Conservation (phyloP, 2,329 filamentous ascomycete species). For the Epichloe coenophiala region DNA sequence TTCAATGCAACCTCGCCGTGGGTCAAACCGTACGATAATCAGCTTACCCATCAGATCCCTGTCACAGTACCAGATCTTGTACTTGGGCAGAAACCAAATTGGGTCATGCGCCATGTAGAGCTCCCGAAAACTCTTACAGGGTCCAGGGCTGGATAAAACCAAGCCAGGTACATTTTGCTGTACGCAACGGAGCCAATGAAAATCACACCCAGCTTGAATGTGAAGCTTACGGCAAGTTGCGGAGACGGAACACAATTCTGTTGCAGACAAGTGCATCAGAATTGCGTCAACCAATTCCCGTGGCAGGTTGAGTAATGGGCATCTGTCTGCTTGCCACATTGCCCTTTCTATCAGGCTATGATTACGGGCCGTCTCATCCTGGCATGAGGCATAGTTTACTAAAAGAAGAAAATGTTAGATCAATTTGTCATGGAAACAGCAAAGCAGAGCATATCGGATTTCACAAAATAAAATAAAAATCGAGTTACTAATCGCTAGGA, state of each 20-base stretch:
- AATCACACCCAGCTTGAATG: constrained; percentile 48
- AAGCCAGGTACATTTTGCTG: constrained; percentile 51
- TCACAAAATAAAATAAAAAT: too few species aligned
- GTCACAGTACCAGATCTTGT: constrained; percentile 81
- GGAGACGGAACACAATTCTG: constrained; percentile 48
- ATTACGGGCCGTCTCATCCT: background rate
- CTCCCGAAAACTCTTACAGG: constrained; percentile 51
- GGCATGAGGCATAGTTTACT: background rate
- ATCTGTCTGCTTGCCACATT: constrained; percentile 3
- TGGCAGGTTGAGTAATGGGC: constrained; percentile 45
- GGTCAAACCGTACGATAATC: constrained; percentile 65
- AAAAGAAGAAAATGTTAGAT: background rate
- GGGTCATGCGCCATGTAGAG: constrained; percentile 65
- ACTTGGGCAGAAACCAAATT: constrained; percentile 69
- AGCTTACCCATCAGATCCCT: constrained; percentile 59
- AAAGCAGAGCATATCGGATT: background rate
- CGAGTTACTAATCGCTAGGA: too few species aligned
- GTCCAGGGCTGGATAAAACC: constrained; percentile 38
- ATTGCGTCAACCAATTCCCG: constrained; percentile 64
- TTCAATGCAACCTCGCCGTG: constrained; percentile 60
- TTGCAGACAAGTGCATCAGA: constrained; percentile 48
- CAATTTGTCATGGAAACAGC: background rate
- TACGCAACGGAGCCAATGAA: constrained; percentile 59
- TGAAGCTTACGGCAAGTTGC: constrained; percentile 49
- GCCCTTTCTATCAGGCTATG: background rate